Evolutionary conservation across 2,329 filamentous ascomycete genomes (phyloP).

Genomic region (Penicillium sp.): DNA sequence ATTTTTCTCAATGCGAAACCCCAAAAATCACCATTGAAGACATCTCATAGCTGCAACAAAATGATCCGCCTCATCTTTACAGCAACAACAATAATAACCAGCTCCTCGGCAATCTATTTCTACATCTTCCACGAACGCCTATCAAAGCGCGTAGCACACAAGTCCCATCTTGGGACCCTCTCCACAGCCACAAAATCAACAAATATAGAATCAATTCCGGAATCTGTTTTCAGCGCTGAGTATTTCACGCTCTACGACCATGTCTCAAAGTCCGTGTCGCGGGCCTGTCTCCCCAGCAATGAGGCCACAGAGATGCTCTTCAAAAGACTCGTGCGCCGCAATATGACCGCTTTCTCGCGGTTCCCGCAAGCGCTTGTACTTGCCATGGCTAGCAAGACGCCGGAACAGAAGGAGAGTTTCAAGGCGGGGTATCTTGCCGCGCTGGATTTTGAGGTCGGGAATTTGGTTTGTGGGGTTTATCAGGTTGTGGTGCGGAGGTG

Average conservation of each 20-base stretch:
- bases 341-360: slow-evolving; percentile 33
- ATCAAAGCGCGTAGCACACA: slow-evolving; percentile 23
- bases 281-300: slow-evolving; percentile 17
- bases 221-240: slow-evolving; percentile 14
- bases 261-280: slow-evolving; percentile 20
- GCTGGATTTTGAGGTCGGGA: slow-evolving; percentile 29
- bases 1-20: background rate
- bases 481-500: slow-evolving; percentile 23
- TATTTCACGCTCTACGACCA: slow-evolving; percentile 25
- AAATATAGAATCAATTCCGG: slow-evolving; percentile 25
- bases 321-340: slow-evolving; percentile 31
- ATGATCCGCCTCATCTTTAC: slow-evolving; percentile 16
- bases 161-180: slow-evolving; percentile 17
- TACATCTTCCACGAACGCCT: slow-evolving; percentile 25
- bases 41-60: background rate
- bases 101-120: slow-evolving; percentile 21
- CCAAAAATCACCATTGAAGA: background rate
- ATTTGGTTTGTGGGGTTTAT: slow-evolving; percentile 35
- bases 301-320: slow-evolving; percentile 22
- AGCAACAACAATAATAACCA: slow-evolving; percentile 16
- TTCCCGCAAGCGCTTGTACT: slow-evolving; percentile 34
- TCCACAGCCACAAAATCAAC: slow-evolving; percentile 5
- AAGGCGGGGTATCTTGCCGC: slow-evolving; percentile 21
- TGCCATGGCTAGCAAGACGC: slow-evolving; percentile 16
- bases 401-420: slow-evolving; percentile 24